Conservation (phyloP, 805 yeast species). For the Teunomyces aglyptinius region DNA sequence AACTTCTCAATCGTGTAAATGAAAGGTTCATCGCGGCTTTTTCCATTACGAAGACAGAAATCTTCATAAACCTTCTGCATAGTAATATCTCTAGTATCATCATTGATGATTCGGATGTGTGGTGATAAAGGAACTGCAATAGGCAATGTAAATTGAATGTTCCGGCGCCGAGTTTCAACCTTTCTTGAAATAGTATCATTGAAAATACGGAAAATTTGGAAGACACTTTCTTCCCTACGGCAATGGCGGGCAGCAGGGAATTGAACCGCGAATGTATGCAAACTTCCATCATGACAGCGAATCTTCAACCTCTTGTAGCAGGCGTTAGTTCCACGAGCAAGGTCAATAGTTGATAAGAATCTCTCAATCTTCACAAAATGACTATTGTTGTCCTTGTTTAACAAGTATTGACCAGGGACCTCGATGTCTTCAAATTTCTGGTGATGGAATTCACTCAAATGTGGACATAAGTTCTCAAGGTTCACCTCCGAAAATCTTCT, state of each 20-base stretch:
- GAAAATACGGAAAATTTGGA: constrained; percentile 87
- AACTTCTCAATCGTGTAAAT: constrained; percentile 81
- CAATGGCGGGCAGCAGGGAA: constrained; percentile 97
- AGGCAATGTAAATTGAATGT: constrained; percentile 83
- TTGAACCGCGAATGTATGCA: constrained; percentile 93
- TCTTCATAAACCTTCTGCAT: constrained; percentile 86
- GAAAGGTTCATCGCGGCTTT: constrained; percentile 85
- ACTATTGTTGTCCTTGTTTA: constrained; percentile 82
- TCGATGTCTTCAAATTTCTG: constrained; percentile 97
- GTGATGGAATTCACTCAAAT: constrained; percentile 94
- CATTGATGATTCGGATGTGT: constrained; percentile 85
- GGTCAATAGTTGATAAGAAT: constrained; percentile 83
- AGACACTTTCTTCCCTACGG: constrained; percentile 91
- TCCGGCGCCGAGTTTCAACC: constrained; percentile 85
- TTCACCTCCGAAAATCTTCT: constrained; percentile 76
- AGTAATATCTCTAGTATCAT: constrained; percentile 71
- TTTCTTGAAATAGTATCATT: constrained; percentile 76
- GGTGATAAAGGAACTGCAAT: constrained; percentile 93
- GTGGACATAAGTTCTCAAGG: constrained; percentile 89
- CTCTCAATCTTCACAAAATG: constrained; percentile 93
- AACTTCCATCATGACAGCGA: constrained; percentile 89
- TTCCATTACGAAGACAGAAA: constrained; percentile 68
- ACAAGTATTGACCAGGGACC: constrained; percentile 92
- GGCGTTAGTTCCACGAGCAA: constrained; percentile 85
- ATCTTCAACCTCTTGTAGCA: constrained; percentile 87